Base-by-base conservation (phyloP, 2,329 filamentous ascomycete genomes). In the Pseudogymnoascus sp. region DNA sequence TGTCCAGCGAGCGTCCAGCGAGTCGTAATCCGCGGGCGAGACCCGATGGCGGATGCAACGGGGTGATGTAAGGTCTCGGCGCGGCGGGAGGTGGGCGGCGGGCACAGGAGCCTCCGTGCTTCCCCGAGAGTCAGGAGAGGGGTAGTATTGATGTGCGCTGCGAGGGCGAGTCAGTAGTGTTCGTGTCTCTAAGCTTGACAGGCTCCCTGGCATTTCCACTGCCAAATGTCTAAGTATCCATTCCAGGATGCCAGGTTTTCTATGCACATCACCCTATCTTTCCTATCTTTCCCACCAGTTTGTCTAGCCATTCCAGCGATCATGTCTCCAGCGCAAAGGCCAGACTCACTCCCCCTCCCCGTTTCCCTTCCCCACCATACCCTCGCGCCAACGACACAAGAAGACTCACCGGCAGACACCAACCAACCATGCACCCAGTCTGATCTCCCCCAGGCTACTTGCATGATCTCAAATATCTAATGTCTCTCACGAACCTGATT, bases 111-210 rank as follows among this genome's bases (percentile, higher is more conserved):
- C 12, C 43, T 30, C 43, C 25, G 14, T 50, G 43, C 43, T 50
- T 50, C 43, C 43, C 6, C 43, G 43, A 54, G 43, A 54, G 25
- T 54, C 43, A 54, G 43, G 43, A 54, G 43, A 50, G n/a, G 43
- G 43, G 25, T 6, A 11, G 4, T 11, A 54, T 54, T 54, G 43
- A 54, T 54, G 43, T 54, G 43, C 25, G 25, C 25, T 54, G 43
- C 25, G 25, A 54, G 25, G 43, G 43, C 43, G 43, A 54, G 43
- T 54, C 43, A 54, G 43, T 32, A 6, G n/a, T 7, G n/a, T 12
- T 32, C n/a, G 4, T 30, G 43, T 54, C 43, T 54, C 43, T 32
- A 4, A 12, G 25, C n/a, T 32, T 54, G 25, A 32, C 43, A 30
- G 43, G 43, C 43, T 54, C 3, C 1, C 25, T 32, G 25, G 25